Percentiles rank a stretch among this genome's conserved stretches.
Conservation (phyloP, 192 early-diverging fungal genomes). For the Gaertneriomyces sp. region DNA sequence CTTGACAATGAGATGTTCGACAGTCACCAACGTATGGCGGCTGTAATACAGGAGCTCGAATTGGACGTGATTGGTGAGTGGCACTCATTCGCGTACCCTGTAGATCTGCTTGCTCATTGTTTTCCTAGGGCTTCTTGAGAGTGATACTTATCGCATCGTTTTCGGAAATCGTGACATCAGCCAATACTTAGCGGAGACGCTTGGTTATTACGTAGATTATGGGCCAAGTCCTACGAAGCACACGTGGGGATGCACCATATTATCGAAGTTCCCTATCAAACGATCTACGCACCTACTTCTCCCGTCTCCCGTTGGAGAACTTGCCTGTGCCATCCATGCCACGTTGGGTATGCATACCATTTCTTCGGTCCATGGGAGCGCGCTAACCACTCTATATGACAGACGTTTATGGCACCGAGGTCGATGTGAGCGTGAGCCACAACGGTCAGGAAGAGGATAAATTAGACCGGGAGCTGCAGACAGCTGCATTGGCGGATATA, state of each 20-base stretch:
- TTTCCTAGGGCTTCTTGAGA: slow-evolving; percentile 12
- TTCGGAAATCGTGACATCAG: slow-evolving; percentile 22
- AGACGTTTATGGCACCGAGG: slow-evolving; percentile 19
- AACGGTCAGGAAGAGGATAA: slow-evolving; percentile 24
- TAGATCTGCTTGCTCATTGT: neutral
- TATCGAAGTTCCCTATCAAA: slow-evolving; percentile 20
- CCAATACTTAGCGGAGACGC: slow-evolving; percentile 16
- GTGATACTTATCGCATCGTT: slow-evolving; percentile 20
- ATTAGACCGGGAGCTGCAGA: slow-evolving; percentile 17
- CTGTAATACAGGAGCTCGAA: slow-evolving; percentile 18
- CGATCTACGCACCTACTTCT: slow-evolving; percentile 14
- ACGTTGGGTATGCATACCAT: slow-evolving; percentile 10
- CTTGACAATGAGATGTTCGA: slow-evolving; percentile 20
- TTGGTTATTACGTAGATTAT: slow-evolving; percentile 20
- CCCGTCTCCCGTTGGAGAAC: slow-evolving; percentile 21
- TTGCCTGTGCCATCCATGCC: slow-evolving; percentile 25
- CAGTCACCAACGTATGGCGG: slow-evolving; percentile 21
- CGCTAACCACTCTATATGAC: neutral
- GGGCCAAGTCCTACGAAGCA: slow-evolving; percentile 19
- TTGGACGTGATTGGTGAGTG: slow-evolving; percentile 21
- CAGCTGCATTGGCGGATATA: slow-evolving; percentile 4
- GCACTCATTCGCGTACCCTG: neutral
- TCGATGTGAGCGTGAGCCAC: slow-evolving; percentile 19
- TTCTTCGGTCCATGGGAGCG: neutral
- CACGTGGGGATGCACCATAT: slow-evolving; percentile 22